Percentiles rank a stretch among this genome's conserved stretches.
Conservation (phyloP, 805 yeast genomes). For the Yarrowia bubula region DNA sequence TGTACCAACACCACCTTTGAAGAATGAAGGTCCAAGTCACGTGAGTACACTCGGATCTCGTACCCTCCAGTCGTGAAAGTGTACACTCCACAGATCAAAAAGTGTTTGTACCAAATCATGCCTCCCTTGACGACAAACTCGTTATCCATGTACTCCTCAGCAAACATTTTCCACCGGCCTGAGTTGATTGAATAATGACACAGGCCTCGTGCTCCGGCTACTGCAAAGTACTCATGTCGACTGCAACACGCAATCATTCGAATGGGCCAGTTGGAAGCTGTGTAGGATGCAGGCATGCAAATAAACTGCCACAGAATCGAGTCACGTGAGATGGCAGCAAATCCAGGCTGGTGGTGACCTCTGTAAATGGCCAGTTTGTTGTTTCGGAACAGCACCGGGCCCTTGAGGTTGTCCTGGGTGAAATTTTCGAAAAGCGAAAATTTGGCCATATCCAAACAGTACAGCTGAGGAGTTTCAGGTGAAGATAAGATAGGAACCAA, state of each 20-base stretch:
- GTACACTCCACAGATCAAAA: constrained; percentile 40
- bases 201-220: constrained; percentile 51
- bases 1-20: constrained; percentile 37
- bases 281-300: constrained; percentile 47
- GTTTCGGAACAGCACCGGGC: constrained; percentile 46
- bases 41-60: constrained; percentile 41
- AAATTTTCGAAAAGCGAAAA: constrained; percentile 28
- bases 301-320: constrained; percentile 49
- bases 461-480: neutral
- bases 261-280: constrained; percentile 47
- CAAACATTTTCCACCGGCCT: constrained; percentile 50
- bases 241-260: constrained; percentile 45
- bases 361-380: constrained; percentile 47
- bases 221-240: constrained; percentile 51
- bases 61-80: constrained; percentile 32
- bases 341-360: constrained; percentile 47
- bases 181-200: constrained; percentile 44
- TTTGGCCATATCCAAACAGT: constrained; percentile 14
- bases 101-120: constrained; percentile 42
- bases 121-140: constrained; percentile 42
- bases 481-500: constrained; percentile 34
- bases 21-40: constrained; percentile 39
- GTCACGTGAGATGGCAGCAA: constrained; percentile 45
- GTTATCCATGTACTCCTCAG: constrained; percentile 39
- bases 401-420: constrained; percentile 38